Conservation (phyloP, 2,329 filamentous ascomycete species). For the Colletotrichum eremochloae region DNA sequence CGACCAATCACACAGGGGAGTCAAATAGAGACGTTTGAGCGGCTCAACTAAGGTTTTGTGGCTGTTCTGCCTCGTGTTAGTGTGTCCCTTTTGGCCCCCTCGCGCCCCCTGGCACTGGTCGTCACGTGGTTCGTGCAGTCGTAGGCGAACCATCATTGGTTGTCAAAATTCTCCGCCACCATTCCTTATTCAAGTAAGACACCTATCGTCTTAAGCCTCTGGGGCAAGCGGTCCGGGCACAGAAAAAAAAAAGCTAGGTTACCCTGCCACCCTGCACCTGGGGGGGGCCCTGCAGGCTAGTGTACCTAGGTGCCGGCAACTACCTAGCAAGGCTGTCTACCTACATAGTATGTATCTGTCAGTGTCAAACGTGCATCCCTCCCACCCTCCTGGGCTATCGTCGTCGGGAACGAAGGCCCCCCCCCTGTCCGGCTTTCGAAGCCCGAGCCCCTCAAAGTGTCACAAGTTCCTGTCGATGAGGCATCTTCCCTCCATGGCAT, state of each 20-base stretch:
- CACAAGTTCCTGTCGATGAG: slow-evolving; percentile 30
- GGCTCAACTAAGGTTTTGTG: slow-evolving; percentile 43
- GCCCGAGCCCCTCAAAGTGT: slow-evolving; percentile 28
- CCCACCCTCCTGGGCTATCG: background rate
- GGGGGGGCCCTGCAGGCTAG: too few species aligned
- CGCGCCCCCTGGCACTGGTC: background rate
- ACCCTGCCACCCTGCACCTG: background rate
- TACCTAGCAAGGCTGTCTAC: background rate
- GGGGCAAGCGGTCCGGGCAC: slow-evolving; percentile 11
- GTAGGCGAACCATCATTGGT: background rate
- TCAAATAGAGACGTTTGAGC: slow-evolving; percentile 28
- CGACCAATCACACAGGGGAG: background rate
- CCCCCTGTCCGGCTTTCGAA: slow-evolving; percentile 24
- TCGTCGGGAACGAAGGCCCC: background rate
- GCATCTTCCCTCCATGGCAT: slow-evolving; percentile 29
- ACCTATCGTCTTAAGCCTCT: background rate
- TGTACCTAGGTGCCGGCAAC: background rate
- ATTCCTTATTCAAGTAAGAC: background rate
- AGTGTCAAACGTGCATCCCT: slow-evolving; percentile 15
- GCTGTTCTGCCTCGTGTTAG: background rate
- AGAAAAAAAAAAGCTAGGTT: slow-evolving; percentile 9
- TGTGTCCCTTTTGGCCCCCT: background rate
- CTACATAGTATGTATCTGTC: background rate
- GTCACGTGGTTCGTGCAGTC: background rate
- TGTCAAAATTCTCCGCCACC: background rate